Percentiles rank a stretch among this genome's conserved stretches.
Conservation (phyloP, 768 basidiomycete genomes). For the Ephemerocybe angulata region DNA sequence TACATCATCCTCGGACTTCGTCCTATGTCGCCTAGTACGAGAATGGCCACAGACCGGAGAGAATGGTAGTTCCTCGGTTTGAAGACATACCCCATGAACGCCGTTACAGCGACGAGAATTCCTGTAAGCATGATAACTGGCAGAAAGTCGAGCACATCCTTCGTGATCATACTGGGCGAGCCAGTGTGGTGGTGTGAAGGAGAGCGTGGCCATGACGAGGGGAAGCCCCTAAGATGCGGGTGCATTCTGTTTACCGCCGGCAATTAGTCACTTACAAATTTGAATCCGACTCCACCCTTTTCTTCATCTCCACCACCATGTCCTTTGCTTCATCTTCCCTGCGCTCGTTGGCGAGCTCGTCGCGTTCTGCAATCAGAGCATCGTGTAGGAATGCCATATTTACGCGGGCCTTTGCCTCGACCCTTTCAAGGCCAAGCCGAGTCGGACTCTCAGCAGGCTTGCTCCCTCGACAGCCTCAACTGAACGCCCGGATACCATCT, state of each 20-base stretch:
- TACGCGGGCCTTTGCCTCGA: not conserved
- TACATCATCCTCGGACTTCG: slow-evolving; percentile 99
- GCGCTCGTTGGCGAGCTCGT: slow-evolving; percentile 15
- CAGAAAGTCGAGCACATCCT: slow-evolving; percentile 6
- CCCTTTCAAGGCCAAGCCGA: not conserved
- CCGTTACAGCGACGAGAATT: slow-evolving; percentile 29
- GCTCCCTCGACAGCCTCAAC: slow-evolving; percentile 8
- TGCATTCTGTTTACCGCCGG: not conserved
- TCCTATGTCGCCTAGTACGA: slow-evolving; percentile 95
- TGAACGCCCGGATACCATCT: slow-evolving; percentile 8
- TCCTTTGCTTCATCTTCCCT: slow-evolving; percentile 14
- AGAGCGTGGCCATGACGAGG: not conserved
- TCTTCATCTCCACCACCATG: slow-evolving; percentile 20
- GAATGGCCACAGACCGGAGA: slow-evolving; percentile 73
- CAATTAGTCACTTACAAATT: not conserved
- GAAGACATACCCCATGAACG: slow-evolving; percentile 18
- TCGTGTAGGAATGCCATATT: not conserved
- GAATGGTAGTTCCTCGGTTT: slow-evolving; percentile 36
- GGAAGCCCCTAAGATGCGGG: not conserved
- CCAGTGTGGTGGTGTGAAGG: slow-evolving; percentile 1
- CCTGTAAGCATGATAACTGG: slow-evolving; percentile 18
- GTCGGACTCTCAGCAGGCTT: not conserved
- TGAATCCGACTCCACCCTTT: not conserved
- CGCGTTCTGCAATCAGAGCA: not conserved
- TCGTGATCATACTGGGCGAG: not conserved